Base-by-base conservation (phyloP, 2,329 filamentous ascomycete species). In the Cordyceps pruinosa region DNA sequence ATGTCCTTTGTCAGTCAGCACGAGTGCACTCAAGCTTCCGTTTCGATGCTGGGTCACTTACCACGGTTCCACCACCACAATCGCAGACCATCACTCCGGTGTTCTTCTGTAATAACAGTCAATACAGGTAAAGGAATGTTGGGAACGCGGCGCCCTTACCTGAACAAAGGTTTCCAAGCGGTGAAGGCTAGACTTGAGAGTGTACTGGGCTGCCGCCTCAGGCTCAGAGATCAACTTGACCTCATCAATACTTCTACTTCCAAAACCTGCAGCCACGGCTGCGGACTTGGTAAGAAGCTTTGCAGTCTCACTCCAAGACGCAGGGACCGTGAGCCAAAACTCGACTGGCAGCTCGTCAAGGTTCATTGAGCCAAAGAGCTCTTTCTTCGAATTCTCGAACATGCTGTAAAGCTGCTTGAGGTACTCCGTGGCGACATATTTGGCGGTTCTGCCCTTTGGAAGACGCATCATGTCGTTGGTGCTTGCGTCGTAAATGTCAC, bases 101-200 rank as follows among this genome's bases (percentile, higher is more conserved):
- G 6, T 39, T 13, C 3, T 21, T 30, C 52, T 53, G 12, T 2
- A 17, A 4, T 9, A 51, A 35, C 5, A 17, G n/a, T 12, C 8
- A 5, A 6, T 9, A n/a, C n/a, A n/a, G n/a, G n/a, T n/a, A n/a
- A n/a, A n/a, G n/a, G n/a, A n/a, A n/a, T n/a, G n/a, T n/a, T n/a
- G n/a, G n/a, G n/a, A 28, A 47, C 51, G 35, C 32, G n/a, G n/a
- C n/a, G n/a, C n/a, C n/a, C n/a, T n/a, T n/a, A 59, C 59, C 63
- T 85, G 75, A 3, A 88, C 84, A 60, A 88, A 89, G 21, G 34
- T 21, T 17, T 58, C 48, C 1, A 60, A 3, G 17, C 26, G 32
- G 12, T 59, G 25, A 5, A 60, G 7, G 37, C 53, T 58, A 0
- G 56, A 60, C 23, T 56, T 56, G n/a, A 56, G 53, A 1, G 44